Percentiles rank a stretch among this genome's conserved stretches.
These are phyloP conservation scores for Rhynchospora breviuscula DNA, from an alignment of 176 grass and related monocot species.

Conservation along the genomic window DNA sequence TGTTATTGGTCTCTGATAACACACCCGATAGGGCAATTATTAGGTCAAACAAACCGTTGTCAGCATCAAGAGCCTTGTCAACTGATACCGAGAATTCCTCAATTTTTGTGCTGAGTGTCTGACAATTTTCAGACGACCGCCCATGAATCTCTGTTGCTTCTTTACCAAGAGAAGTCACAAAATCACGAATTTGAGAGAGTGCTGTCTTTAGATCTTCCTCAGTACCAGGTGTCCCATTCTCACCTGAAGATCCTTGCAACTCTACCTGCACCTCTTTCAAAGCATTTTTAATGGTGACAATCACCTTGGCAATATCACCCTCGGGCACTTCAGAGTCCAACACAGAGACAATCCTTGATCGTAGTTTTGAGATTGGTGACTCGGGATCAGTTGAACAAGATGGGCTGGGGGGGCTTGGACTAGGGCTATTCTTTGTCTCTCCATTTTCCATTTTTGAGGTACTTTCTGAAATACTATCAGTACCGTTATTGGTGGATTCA, in stretches of 20 bases:
- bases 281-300: constrained; percentile 65
- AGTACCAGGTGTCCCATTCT: constrained; percentile 27
- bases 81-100: constrained; percentile 53
- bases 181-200: constrained; percentile 76
- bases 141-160: constrained; percentile 54
- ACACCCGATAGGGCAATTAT: constrained; percentile 51
- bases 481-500: constrained; percentile 47
- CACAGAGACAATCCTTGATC: constrained; percentile 69
- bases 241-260: constrained; percentile 30
- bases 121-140: constrained; percentile 37
- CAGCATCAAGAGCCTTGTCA: constrained; percentile 54
- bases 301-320: constrained; percentile 49
- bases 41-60: constrained; percentile 46
- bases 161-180: constrained; percentile 68
- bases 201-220: constrained; percentile 63
- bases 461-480: constrained; percentile 36
- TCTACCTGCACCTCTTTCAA: constrained; percentile 82
- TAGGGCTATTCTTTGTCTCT: constrained; percentile 19
- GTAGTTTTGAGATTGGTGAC: constrained; percentile 44
- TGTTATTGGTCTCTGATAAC: constrained; percentile 60
- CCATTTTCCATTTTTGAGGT: constrained; percentile 55
- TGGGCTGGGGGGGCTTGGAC: constrained; percentile 23
- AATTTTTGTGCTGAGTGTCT: constrained; percentile 55
- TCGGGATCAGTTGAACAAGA: constrained; percentile 26
- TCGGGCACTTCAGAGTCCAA: constrained; percentile 54